These are phyloP conservation scores for Lathyrus aphaca DNA, from an alignment of 306 rosid genomes.

Conservation along the genomic window DNA sequence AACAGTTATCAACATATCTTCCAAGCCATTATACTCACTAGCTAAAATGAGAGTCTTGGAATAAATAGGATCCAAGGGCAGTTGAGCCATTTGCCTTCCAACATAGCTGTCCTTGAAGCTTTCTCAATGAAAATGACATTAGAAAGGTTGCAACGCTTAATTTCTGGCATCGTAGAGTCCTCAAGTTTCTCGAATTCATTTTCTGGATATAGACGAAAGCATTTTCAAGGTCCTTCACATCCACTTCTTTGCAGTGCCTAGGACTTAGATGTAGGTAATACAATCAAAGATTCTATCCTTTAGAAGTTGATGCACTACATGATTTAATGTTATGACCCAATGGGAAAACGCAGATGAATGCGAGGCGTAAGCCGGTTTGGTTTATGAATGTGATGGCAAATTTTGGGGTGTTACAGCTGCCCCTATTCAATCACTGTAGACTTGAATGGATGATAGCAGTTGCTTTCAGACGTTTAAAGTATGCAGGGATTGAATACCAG, in stretches of 20 bases:
- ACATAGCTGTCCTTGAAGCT: conserved; percentile 90
- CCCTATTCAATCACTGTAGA: no score
- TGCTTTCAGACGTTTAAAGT: no score
- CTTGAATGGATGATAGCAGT: no score
- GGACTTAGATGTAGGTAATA: conserved; percentile 87
- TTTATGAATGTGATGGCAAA: no score
- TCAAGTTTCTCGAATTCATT: conserved; percentile 79
- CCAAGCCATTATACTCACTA: conserved; percentile 80
- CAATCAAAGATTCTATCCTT: conserved; percentile 84
- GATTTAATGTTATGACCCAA: no score
- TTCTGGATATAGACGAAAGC: conserved; percentile 86
- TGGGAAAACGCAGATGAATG: no score
- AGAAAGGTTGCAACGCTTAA: conserved; percentile 86
- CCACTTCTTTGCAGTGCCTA: conserved; percentile 95
- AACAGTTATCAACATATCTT: conserved; percentile 88
- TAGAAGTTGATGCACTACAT: no score
- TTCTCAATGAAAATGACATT: conserved; percentile 87
- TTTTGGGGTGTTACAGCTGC: no score
- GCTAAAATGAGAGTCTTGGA: conserved; percentile 85
- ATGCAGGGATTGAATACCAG: no score
- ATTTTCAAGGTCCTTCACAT: conserved; percentile 90
- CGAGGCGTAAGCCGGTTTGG: no score
- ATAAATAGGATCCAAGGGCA: conserved; percentile 84
- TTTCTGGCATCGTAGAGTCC: conserved; percentile 91
- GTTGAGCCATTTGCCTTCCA: conserved; percentile 83